Conservation (phyloP, 495 filamentous ascomycete species). For the Pyrenopolyporus hunteri region DNA sequence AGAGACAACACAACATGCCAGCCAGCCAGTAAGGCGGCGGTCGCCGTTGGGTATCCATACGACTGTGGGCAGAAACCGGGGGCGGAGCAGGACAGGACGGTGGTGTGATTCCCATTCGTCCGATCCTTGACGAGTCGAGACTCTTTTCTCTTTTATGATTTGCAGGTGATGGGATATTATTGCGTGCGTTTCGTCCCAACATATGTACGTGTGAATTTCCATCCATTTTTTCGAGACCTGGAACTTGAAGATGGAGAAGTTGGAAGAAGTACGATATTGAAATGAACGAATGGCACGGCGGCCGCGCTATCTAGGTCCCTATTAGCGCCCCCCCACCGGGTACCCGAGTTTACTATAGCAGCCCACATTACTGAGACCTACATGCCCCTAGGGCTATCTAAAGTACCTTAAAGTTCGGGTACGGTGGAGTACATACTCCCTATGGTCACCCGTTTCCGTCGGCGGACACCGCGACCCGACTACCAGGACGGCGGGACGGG, state of each 20-base stretch:
- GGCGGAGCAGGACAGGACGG: slow-evolving; percentile 15
- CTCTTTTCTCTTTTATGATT: slow-evolving; percentile 15
- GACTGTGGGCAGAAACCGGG: slow-evolving; percentile 22
- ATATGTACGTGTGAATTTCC: not conserved
- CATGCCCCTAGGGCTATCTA: not conserved
- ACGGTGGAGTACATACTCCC: not conserved
- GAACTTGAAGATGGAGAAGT: not conserved
- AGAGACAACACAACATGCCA: slow-evolving; percentile 24
- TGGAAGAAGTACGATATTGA: not conserved
- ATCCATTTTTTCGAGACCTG: not conserved
- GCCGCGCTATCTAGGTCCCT: too few species aligned
- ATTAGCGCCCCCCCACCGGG: too few species aligned
- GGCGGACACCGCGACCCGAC: slow-evolving; percentile 8
- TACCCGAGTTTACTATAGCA: too few species aligned
- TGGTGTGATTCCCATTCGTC: slow-evolving; percentile 39
- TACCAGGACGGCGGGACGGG: slow-evolving; percentile 24
- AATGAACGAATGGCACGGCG: slow-evolving; percentile 1
- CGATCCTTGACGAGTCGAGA: slow-evolving; percentile 23
- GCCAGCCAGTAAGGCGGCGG: slow-evolving; percentile 25
- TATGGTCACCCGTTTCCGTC: not conserved
- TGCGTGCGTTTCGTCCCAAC: slow-evolving; percentile 1
- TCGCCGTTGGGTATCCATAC: slow-evolving; percentile 32
- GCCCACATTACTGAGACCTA: not conserved
- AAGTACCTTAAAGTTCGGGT: not conserved
- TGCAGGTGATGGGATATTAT: slow-evolving; percentile 2